These are phyloP conservation scores for Debaryomycetaceae sp. DNA, from an alignment of 1,139 yeast species.

Conservation along the genomic window DNA sequence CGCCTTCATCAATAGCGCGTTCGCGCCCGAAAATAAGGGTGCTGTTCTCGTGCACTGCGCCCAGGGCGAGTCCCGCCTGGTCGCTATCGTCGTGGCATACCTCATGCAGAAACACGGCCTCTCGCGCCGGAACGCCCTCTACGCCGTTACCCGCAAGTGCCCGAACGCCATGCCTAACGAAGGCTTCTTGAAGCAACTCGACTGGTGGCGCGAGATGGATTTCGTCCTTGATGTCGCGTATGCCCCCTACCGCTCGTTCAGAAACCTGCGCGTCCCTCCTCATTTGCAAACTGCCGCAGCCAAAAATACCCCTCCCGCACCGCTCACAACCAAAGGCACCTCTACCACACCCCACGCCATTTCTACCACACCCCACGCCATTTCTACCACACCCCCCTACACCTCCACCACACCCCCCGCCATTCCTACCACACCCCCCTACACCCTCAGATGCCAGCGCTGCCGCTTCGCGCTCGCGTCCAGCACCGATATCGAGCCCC, in stretches of 20 bases:
- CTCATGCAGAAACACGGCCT: slow-evolving; percentile 65
- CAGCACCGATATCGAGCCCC: slow-evolving; percentile 41
- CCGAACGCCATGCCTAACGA: slow-evolving; percentile 60
- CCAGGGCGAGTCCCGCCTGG: slow-evolving; percentile 84
- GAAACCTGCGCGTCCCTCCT: not conserved
- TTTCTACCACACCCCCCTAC: slow-evolving; percentile 10
- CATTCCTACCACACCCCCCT: slow-evolving; percentile 11
- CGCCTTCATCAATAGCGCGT: slow-evolving; percentile 55
- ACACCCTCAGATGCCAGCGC: slow-evolving; percentile 53
- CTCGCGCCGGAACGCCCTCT: slow-evolving; percentile 48
- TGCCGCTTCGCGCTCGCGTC: slow-evolving; percentile 53
- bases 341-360: too few species aligned
- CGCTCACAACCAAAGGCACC: too few species aligned
- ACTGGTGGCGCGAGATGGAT: slow-evolving; percentile 37
- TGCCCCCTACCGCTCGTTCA: slow-evolving; percentile 16
- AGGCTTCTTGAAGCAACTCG: slow-evolving; percentile 64
- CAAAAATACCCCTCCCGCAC: too few species aligned
- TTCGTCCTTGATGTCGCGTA: slow-evolving; percentile 15
- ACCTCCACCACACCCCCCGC: slow-evolving; percentile 9
- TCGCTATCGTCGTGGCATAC: slow-evolving; percentile 61
- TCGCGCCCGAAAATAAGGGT: slow-evolving; percentile 37
- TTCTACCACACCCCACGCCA: too few species aligned
- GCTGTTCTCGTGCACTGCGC: slow-evolving; percentile 60
- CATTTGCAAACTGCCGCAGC: too few species aligned
- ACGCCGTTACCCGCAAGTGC: slow-evolving; percentile 59